phyloP scores from a whole-genome alignment of 2,329 filamentous ascomycete genomes.

The Aspergillus bombycis region DNA sequence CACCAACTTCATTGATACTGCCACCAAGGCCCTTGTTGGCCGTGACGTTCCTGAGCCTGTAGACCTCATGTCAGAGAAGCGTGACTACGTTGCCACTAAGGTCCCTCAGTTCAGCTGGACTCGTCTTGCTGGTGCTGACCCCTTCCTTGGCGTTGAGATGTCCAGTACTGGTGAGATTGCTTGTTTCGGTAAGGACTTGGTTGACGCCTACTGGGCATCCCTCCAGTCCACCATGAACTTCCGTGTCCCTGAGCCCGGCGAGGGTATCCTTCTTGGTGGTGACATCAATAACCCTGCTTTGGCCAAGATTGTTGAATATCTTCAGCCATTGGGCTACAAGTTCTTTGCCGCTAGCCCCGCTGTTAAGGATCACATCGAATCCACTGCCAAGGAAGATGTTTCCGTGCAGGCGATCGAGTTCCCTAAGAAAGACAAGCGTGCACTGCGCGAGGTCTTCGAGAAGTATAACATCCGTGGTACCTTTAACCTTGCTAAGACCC shows the following conservation, averaged over 20 bases:
- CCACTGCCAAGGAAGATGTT: constrained; percentile 66
- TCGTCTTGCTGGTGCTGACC: constrained; percentile 92
- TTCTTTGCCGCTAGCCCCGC: constrained; percentile 81
- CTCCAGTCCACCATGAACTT: constrained; percentile 99
- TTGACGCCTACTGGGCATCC: constrained; percentile 97
- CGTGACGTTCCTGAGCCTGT: constrained; percentile 80
- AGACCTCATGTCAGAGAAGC: constrained; percentile 86
- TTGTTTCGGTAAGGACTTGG: constrained; percentile 93
- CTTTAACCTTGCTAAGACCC: constrained; percentile 87
- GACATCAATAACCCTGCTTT: constrained; percentile 73
- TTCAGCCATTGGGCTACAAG: constrained; percentile 90
- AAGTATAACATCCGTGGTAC: constrained; percentile 95
- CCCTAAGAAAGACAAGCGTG: constrained; percentile 93
- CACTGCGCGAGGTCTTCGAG: constrained; percentile 90
- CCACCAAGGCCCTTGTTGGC: constrained; percentile 87
- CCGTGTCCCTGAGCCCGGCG: constrained; percentile 89
- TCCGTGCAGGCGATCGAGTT: constrained; percentile 91
- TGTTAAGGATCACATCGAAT: constrained; percentile 83
- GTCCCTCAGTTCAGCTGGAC: constrained; percentile 99
- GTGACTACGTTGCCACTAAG: constrained; percentile 94
- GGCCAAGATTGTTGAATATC: constrained; percentile 78
- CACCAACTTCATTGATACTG: constrained; percentile 94
- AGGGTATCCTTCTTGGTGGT: constrained; percentile 93
- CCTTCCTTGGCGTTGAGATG: constrained; percentile 98
- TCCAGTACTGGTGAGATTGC: constrained; percentile 95